A percentile compares a stretch with the other conserved stretches of the same genome.
phyloP scores from a whole-genome alignment of 1,284 basidiomycete species.

The Schizophyllum amplum region DNA sequence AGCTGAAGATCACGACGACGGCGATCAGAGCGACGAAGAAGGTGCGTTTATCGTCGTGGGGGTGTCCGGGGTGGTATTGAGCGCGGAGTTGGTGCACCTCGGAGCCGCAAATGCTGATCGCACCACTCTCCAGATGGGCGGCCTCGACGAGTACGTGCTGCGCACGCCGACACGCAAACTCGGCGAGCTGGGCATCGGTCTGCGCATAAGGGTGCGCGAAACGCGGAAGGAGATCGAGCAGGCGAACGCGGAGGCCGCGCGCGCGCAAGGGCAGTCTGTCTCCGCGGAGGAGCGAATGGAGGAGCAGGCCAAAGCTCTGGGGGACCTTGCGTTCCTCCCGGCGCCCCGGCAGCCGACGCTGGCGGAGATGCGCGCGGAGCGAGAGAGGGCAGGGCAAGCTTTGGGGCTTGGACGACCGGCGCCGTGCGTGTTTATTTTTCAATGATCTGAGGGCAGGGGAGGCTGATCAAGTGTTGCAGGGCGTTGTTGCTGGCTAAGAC shows the following conservation, averaged over 20 bases:
- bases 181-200: conserved; percentile 67
- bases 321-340: neutral
- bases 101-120: neutral
- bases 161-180: conserved; percentile 57
- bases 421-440: neutral
- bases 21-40: conserved; percentile 77
- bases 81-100: neutral
- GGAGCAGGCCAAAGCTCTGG: neutral
- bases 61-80: neutral
- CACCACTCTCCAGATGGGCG: conserved; percentile 47
- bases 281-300: neutral
- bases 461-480: too few species aligned
- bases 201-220: conserved; percentile 54
- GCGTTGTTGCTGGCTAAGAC: too few species aligned
- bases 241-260: neutral
- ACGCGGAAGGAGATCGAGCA: conserved; percentile 21
- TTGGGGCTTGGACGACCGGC: neutral
- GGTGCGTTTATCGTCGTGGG: conserved; percentile 42
- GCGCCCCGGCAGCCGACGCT: neutral
- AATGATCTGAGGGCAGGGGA: too few species aligned
- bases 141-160: conserved; percentile 74
- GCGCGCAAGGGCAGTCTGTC: neutral
- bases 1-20: conserved; percentile 64
- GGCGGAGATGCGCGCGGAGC: neutral
- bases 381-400: neutral